Base-by-base conservation (phyloP, 345 rosid species). In the Citrus reticulata region DNA sequence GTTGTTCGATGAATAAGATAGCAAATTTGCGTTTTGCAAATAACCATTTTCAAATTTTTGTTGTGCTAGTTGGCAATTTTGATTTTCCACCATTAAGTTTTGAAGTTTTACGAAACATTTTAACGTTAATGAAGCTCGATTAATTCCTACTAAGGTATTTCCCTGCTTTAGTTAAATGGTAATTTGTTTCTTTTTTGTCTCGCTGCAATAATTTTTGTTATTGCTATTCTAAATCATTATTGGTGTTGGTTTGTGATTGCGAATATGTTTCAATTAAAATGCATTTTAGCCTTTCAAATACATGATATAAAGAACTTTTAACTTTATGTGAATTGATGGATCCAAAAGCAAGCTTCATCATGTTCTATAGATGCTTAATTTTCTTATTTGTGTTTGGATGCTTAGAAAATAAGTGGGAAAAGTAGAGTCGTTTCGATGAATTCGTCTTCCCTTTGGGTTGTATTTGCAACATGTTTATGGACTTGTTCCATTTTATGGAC, bases 111-210 rank as follows among this genome's bases (percentile, higher is more conserved):
- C 40, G 7, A 37, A 37, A 37, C 7, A 37, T 7, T 37, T 37
- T 37, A 8, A 37, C 5, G 40, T 6, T 7, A 35, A 35, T 35
- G 7, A 35, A 35, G 7, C 37, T 5, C 37, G 5, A 34, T 34
- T 35, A 35, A 35, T 35, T 35, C 98, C 99, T 6, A 42, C 86
- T 10, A 89, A 91, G 95, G 98, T 92, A 57, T 71, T 27, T 64
- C 35, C 4, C 46, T 37, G 22, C 39, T 37, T 37, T 37, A 37
- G 39, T 37, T 37, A 37, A 37, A 30, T 69, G 22, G 9, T 2
- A 60, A 22, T 40, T 62, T 17, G 22, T n/a, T 67, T 37, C 65
- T 42, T 2, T 19, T 66, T 77, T 6, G 7, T 59, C 13, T 59
- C 16, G 0, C 8, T 22, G 16, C 9, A 17, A 1, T 72, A 16